Evolutionary conservation across 441 rosid species (phyloP).

Genomic region (Aleurites moluccanus): DNA sequence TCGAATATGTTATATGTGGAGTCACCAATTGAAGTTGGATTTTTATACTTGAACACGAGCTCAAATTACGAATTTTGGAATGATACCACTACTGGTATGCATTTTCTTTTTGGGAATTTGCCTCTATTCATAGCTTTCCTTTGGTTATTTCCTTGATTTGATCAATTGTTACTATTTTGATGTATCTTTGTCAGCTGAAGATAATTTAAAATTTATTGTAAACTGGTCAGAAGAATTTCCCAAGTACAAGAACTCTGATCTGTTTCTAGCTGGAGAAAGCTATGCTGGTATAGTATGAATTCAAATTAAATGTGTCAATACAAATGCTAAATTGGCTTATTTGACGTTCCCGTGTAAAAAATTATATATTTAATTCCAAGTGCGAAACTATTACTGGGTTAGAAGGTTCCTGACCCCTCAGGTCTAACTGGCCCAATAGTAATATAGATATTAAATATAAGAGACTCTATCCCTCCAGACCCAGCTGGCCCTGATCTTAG

Average conservation of each 20-base stretch:
- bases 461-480: no score
- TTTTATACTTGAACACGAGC: conserved; percentile 42
- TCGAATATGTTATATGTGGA: conserved; percentile 42
- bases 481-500: no score
- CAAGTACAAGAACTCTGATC: conserved; percentile 23
- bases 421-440: no score
- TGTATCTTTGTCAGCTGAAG: conserved; percentile 29
- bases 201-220: conserved; percentile 36
- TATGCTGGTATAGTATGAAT: conserved; percentile 32
- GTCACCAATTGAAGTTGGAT: conserved; percentile 42
- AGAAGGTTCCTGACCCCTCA: no score
- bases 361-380: no score
- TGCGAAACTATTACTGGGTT: no score
- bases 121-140: not conserved
- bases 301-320: no score
- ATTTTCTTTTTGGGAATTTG: not conserved
- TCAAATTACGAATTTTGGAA: conserved; percentile 32
- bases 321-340: no score
- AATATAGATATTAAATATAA: no score
- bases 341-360: no score
- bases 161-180: not conserved
- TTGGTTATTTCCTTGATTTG: not conserved
- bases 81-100: conserved; percentile 30
- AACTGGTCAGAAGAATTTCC: conserved; percentile 45
- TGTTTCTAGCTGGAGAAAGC: conserved; percentile 43